A percentile compares a stretch with the other conserved stretches of the same genome.
phyloP scores from a whole-genome alignment of 148 eudicot genomes.

The Tetragonia tetragonoides region DNA sequence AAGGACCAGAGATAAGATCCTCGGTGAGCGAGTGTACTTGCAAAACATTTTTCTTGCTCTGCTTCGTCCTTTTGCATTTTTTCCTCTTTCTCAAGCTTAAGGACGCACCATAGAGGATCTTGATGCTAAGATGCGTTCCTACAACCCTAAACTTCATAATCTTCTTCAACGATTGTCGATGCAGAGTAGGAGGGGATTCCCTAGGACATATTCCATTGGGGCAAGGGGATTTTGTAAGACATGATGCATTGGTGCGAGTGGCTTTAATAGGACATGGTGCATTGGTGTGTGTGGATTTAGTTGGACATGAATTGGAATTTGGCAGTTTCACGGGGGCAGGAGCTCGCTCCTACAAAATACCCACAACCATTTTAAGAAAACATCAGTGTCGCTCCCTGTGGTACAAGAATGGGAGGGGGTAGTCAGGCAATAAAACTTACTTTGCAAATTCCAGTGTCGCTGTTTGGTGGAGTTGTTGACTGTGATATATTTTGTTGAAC shows the following conservation, averaged over 20 bases:
- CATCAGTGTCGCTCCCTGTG: not conserved
- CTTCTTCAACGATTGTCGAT: constrained; percentile 36
- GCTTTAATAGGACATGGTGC: too few relatives aligned
- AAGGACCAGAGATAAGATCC: constrained; percentile 19
- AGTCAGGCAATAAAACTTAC: constrained; percentile 12
- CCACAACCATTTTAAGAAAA: constrained; percentile 4
- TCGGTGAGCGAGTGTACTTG: constrained; percentile 20
- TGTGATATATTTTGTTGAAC: constrained; percentile 6
- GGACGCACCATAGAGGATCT: constrained; percentile 44
- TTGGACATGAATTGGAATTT: too few relatives aligned
- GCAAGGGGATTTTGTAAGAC: not conserved
- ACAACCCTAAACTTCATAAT: constrained; percentile 28
- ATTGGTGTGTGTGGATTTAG: too few relatives aligned
- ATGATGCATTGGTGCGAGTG: too few relatives aligned
- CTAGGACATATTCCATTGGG: not conserved
- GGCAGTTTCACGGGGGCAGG: not conserved
- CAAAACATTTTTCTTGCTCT: constrained; percentile 15
- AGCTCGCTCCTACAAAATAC: constrained; percentile 15
- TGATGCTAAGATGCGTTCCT: constrained; percentile 50
- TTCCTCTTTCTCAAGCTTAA: constrained; percentile 43
- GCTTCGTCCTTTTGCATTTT: constrained; percentile 44
- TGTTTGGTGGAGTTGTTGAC: constrained; percentile 10
- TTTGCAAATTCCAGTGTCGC: constrained; percentile 6
- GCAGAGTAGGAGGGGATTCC: constrained; percentile 15
- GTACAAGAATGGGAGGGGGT: not conserved